Percentiles rank a stretch among this genome's conserved stretches.
These are phyloP conservation scores for Medakamo hakoo DNA, from an alignment of 139 green algal genomes.

Conservation along the genomic window DNA sequence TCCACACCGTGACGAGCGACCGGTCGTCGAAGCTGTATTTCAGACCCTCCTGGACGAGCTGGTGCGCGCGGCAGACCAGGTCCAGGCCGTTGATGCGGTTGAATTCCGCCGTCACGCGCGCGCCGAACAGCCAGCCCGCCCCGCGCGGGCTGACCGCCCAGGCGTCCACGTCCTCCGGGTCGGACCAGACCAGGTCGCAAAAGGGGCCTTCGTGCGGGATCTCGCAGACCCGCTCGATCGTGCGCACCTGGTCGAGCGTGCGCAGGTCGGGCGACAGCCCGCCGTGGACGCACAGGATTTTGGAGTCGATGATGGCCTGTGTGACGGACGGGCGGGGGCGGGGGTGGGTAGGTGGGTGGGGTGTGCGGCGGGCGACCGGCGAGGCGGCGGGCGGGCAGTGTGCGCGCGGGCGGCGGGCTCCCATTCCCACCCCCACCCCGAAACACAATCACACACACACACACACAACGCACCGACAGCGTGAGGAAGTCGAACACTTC, in stretches of 20 bases:
- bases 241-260: conserved; percentile 90
- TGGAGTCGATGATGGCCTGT: conserved; percentile 81
- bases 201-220: conserved; percentile 95
- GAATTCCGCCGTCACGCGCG: conserved; percentile 82
- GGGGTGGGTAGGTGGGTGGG: too few relatives aligned
- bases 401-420: background rate
- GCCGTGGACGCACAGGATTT: conserved; percentile 93
- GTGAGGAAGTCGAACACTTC: conserved; percentile 99
- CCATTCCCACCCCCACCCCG: background rate
- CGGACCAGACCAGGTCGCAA: conserved; percentile 97
- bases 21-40: conserved; percentile 96
- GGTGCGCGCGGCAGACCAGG: conserved; percentile 92
- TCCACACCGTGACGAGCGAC: conserved; percentile 91
- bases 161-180: conserved; percentile 96
- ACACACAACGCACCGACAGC: conserved; percentile 33
- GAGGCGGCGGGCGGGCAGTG: conserved; percentile 19
- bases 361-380: too few relatives aligned
- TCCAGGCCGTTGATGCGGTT: conserved; percentile 90
- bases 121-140: conserved; percentile 94
- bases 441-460: background rate
- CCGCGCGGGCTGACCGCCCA: conserved; percentile 86
- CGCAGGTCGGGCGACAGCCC: conserved; percentile 89
- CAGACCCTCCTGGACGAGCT: conserved; percentile 93
- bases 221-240: conserved; percentile 91
- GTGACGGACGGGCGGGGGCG: too few relatives aligned